Base-by-base conservation (phyloP, 768 basidiomycete genomes). In the Galerina sulciceps region DNA sequence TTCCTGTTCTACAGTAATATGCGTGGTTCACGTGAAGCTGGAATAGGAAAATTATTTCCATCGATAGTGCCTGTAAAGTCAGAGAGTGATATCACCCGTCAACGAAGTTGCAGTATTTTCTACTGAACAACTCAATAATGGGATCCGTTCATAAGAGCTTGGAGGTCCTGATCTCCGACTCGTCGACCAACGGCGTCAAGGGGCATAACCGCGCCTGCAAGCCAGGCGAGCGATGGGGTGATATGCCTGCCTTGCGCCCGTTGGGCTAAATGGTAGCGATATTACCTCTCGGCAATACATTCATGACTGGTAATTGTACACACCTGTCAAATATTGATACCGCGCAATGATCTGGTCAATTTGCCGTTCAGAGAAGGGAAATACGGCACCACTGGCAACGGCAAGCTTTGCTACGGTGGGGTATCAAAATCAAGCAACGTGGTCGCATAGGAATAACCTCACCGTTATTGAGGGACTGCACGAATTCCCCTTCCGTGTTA, bases 171-270 rank as follows among this genome's bases (percentile, higher is more conserved):
- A 48, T 73, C 70, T 48, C 67, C 67, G 22, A 71, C 61, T 23
- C 67, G 65, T 61, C 65, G 66, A 48, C 48, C 65, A 17, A 73
- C 62, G 23, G 73, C 71, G 46, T 79, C 76, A 18, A 80, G 73
- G 37, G 79, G 79, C 77, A 80, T 77, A 9, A 78, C 74, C 34
- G 69, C 72, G 36, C 79, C 79, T 57, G 79, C 75, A 26, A 80
- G 72, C 78, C 78, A 80, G 4, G 68, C 74, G 8, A 80, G 65
- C 13, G 68, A 62, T 2, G 77, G 69, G 3, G 67, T 67, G 15
- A 70, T 67, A 40, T 68, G 69, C 56, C 61, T 66, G 18, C 75
- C 77, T 52, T 73, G 61, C 2, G 60, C 58, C 52, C 75, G 73
- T 18, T 66, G 64, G 34, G 34, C 76, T 79, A 43, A 17, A 53